Conservation (phyloP, 1,284 basidiomycete species). For the Ustilago sp. region DNA sequence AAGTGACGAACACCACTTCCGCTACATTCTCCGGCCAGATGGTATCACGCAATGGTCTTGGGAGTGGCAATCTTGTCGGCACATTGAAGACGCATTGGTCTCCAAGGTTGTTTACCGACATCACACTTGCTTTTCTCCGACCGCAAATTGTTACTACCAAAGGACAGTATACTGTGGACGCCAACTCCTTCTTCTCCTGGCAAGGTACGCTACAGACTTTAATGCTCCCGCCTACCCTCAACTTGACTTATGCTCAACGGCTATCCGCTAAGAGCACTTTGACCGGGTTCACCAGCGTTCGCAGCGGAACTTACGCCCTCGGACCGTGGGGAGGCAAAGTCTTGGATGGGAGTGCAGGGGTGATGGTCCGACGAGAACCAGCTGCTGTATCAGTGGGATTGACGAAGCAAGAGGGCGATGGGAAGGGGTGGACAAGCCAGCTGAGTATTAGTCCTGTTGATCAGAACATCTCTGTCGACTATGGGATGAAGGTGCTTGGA, state of each 20-base stretch:
- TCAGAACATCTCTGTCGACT: constrained; percentile 69
- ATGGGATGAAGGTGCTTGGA: constrained; percentile 69
- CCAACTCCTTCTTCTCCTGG: constrained; percentile 70
- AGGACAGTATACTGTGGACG: constrained; percentile 71
- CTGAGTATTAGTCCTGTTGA: constrained; percentile 49
- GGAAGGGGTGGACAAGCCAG: constrained; percentile 61
- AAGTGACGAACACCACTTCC: constrained; percentile 41
- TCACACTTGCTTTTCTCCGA: constrained; percentile 70
- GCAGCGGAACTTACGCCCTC: constrained; percentile 71
- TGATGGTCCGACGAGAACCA: constrained; percentile 46
- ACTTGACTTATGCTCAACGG: constrained; percentile 71
- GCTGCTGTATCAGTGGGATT: constrained; percentile 58
- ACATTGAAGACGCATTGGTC: constrained; percentile 77
- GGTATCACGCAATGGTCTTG: constrained; percentile 69
- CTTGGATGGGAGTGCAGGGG: constrained; percentile 6
- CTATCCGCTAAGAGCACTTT: constrained; percentile 59
- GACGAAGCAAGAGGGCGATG: constrained; percentile 53
- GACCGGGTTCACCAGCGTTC: constrained; percentile 67
- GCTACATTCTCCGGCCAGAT: constrained; percentile 69
- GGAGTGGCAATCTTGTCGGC: constrained; percentile 74
- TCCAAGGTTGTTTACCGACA: constrained; percentile 72
- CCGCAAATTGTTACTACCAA: constrained; percentile 71
- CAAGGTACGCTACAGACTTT: constrained; percentile 59
- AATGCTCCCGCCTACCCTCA: constrained; percentile 69
- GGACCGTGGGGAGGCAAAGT: constrained; percentile 70